phyloP scores from a whole-genome alignment of 2,329 filamentous ascomycete genomes.

The Epichloe typhina region DNA sequence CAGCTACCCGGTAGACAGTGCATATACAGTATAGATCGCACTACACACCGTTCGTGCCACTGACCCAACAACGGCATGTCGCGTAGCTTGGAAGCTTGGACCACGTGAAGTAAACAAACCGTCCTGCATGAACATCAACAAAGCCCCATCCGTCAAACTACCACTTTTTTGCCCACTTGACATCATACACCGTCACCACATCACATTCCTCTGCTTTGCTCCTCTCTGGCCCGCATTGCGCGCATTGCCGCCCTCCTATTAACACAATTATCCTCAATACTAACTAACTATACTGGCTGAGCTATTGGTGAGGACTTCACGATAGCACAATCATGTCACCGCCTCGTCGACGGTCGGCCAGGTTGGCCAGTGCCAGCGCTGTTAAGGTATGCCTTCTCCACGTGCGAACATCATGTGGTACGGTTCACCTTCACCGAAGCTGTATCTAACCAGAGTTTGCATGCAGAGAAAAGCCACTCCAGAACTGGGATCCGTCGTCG shows the following conservation, averaged over 20 bases:
- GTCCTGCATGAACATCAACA: conserved; percentile 10
- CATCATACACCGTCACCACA: conserved; percentile 5
- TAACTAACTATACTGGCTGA: neutral
- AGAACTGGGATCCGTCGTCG: conserved; percentile 29
- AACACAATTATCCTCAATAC: conserved; percentile 1
- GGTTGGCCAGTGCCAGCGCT: conserved; percentile 25
- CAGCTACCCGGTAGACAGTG: neutral
- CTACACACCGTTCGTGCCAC: neutral
- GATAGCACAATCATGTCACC: conserved; percentile 21
- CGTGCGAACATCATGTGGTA: neutral
- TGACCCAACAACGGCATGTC: neutral
- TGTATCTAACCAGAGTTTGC: conserved; percentile 2
- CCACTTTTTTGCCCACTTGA: conserved; percentile 4
- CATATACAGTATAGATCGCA: neutral
- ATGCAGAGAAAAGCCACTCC: conserved; percentile 18
- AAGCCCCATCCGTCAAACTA: conserved; percentile 3
- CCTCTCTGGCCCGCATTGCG: conserved; percentile 2
- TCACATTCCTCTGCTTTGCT: conserved; percentile 6
- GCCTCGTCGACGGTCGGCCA: conserved; percentile 31
- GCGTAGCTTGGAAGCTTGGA: neutral
- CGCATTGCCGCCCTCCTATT: conserved; percentile 1
- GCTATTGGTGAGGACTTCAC: neutral
- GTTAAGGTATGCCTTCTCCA: conserved; percentile 21
- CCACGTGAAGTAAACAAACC: conserved; percentile 15
- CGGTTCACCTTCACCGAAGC: neutral